phyloP scores from a whole-genome alignment of 345 rosid genomes.

The Laguncularia racemosa region DNA sequence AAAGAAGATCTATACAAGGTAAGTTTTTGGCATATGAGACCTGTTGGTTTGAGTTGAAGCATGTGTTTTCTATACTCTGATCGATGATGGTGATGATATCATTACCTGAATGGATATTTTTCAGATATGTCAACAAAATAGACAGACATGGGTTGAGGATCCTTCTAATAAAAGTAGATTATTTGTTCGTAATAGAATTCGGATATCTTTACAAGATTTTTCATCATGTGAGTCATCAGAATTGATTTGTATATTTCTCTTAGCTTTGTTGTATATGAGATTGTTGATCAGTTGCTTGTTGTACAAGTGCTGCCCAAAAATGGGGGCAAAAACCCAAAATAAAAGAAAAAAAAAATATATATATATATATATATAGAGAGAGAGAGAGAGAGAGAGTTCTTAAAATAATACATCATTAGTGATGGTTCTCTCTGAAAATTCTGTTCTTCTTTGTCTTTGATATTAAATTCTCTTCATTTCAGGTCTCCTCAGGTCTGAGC shows the following conservation, averaged over 20 bases:
- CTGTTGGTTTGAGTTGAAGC: too few relatives aligned
- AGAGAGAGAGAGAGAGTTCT: too few relatives aligned
- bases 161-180: conserved; percentile 67
- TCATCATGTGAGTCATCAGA: conserved; percentile 46
- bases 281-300: neutral
- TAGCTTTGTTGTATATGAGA: too few relatives aligned
- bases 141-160: conserved; percentile 75
- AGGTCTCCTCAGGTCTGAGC: conserved; percentile 61
- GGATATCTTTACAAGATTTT: conserved; percentile 47
- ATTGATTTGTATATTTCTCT: neutral
- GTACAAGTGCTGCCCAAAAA: neutral
- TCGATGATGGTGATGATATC: too few relatives aligned
- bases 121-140: conserved; percentile 59
- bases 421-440: too few relatives aligned
- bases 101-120: conserved; percentile 5
- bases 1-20: conserved; percentile 89
- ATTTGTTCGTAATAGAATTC: conserved; percentile 82
- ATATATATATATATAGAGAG: too few relatives aligned
- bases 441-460: neutral
- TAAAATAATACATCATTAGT: too few relatives aligned
- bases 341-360: too few relatives aligned
- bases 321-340: too few relatives aligned
- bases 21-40: neutral
- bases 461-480: conserved; percentile 14
- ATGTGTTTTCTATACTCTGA: too few relatives aligned